A percentile compares a stretch with the other conserved stretches of the same genome.
phyloP scores from a whole-genome alignment of 2,329 filamentous ascomycete genomes.

The Aspergillus cejpii region DNA sequence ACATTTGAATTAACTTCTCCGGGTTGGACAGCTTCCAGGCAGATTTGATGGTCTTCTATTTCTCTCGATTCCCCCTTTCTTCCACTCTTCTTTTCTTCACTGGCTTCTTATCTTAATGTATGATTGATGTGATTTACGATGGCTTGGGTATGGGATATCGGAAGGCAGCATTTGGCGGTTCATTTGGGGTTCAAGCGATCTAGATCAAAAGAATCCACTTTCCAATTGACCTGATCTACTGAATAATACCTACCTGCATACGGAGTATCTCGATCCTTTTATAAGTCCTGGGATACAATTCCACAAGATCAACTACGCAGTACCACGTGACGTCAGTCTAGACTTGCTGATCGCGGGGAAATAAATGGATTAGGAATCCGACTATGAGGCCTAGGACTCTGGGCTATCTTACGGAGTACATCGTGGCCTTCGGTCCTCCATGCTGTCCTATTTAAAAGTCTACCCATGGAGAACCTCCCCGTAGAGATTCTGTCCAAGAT shows the following conservation, averaged over 20 bases:
- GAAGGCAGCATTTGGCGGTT: not conserved
- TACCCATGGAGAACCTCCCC: slow-evolving; percentile 51
- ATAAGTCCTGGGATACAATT: not conserved
- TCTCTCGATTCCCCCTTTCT: not conserved
- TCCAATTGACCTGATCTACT: not conserved
- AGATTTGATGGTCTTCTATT: not conserved
- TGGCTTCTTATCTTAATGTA: slow-evolving; percentile 8
- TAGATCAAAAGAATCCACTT: not conserved
- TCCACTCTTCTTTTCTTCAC: slow-evolving; percentile 5
- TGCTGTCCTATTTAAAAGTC: slow-evolving; percentile 18
- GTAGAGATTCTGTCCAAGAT: slow-evolving; percentile 60
- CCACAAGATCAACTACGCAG: not conserved
- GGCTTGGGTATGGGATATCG: slow-evolving; percentile 5
- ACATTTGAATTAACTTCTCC: slow-evolving; percentile 25
- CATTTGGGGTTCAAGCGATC: not conserved
- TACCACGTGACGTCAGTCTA: slow-evolving; percentile 14
- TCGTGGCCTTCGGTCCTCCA: slow-evolving; percentile 14
- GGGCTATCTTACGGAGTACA: not conserved
- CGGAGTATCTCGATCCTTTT: no score
- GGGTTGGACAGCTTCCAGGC: not conserved
- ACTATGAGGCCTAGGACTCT: not conserved
- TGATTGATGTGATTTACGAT: slow-evolving; percentile 14
- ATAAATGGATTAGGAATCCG: slow-evolving; percentile 5
- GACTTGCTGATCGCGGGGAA: slow-evolving; percentile 13
- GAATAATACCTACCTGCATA: not conserved